Evolutionary conservation across 108 stramenopile species (phyloP), one percentile per base, ranked within the genome.

Genomic region (Aurantiochytrium sp.): DNA sequence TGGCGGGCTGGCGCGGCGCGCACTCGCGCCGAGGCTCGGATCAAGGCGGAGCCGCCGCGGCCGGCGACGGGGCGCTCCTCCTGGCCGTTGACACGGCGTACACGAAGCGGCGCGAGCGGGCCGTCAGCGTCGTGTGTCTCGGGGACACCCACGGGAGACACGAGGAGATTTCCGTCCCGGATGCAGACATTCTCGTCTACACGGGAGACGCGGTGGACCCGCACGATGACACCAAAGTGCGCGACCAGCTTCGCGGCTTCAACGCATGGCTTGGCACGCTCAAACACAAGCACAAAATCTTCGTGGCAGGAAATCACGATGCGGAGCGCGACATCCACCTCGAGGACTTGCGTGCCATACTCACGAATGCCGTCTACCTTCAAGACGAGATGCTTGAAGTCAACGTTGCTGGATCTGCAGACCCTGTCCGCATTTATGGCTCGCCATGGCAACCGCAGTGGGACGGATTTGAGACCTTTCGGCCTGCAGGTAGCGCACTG

Each of bases 381-480:
- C 43, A 83, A 23, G 76, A 83, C 23, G 49, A 83, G 51, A 25
- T 16, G n/a, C 23, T 83, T 45, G 28, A 21, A 6, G 23, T 83
- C 25, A 6, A 35, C 3, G 49, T 53, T 0, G 51, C n/a, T 12
- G 49, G 49, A 43, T 12, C n/a, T 6, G 25, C 14, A 12, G 76
- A 47, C 14, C 49, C 49, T 35, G 49, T 83, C 51, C 19, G 25
- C n/a, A 83, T 83, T 35, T 83, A 83, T 23, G 76, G 76, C 16
- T 83, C 76, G 19, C 76, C 76, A 23, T 83, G 76, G 76, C 76
- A 83, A 45, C 76, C 76, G 12, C 76, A 83, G 51, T 83, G 76
- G 76, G 25, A 47, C n/a, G 76, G 76, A 14, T 83, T 83, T 35
- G 76, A 83, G 45, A 83, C 76, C 6, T 83, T 25, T 23, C n/a